These are phyloP conservation scores for Tylopilus intermedius DNA, from an alignment of 768 basidiomycete genomes.

Conservation along the genomic window DNA sequence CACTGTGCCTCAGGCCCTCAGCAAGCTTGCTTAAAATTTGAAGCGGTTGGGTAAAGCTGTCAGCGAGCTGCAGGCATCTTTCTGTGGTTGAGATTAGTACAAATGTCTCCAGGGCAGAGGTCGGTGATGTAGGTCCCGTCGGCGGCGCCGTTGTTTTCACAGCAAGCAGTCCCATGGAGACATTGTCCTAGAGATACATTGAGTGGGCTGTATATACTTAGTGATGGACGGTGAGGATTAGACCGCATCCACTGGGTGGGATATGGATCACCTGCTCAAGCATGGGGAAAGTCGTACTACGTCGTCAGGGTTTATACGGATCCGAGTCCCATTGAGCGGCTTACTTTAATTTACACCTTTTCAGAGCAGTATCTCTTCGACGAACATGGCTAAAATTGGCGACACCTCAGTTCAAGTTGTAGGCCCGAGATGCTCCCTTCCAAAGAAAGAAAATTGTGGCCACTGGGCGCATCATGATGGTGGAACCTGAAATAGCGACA, in stretches of 20 bases:
- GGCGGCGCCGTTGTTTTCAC: background rate
- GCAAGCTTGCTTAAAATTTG: background rate
- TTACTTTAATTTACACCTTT: background rate
- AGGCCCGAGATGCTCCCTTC: background rate
- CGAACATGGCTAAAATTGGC: background rate
- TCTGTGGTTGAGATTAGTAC: background rate
- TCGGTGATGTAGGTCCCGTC: background rate
- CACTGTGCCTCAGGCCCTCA: background rate
- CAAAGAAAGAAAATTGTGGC: background rate
- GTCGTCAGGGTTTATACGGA: background rate
- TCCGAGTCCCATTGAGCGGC: background rate
- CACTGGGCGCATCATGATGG: background rate
- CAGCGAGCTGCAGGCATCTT: background rate
- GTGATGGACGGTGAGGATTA: background rate
- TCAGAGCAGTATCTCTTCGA: too few species aligned
- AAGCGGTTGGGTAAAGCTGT: background rate
- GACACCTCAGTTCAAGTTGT: background rate
- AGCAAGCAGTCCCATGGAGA: constrained; percentile 2
- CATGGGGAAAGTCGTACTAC: background rate
- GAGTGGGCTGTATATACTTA: background rate
- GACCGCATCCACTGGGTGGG: background rate
- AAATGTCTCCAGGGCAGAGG: background rate
- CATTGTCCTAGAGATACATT: background rate
- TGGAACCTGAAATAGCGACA: background rate
- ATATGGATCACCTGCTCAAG: background rate